phyloP scores from a whole-genome alignment of 306 rosid species.

The Cajanus cajan region DNA sequence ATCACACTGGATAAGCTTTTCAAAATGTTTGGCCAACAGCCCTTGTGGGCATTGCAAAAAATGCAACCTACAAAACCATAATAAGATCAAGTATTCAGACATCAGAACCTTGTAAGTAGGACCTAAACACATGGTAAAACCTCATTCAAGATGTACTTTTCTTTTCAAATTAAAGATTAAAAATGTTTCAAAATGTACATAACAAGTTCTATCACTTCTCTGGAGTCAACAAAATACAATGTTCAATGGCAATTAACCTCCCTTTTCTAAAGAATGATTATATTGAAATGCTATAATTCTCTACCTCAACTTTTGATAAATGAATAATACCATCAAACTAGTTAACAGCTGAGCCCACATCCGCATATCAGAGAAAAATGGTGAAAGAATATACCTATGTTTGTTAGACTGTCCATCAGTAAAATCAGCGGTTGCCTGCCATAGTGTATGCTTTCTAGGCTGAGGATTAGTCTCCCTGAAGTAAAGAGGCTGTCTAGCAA shows the following conservation, averaged over 20 bases:
- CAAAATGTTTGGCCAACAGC: conserved; percentile 73
- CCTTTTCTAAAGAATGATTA: background rate
- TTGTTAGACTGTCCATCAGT: conserved; percentile 72
- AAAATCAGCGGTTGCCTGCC: conserved; percentile 91
- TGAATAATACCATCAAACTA: background rate
- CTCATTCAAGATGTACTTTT: background rate
- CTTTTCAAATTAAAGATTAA: background rate
- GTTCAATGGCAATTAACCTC: conserved; percentile 1
- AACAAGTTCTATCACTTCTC: background rate
- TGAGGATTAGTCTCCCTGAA: conserved; percentile 92
- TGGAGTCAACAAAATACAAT: background rate
- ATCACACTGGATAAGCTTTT: conserved; percentile 87
- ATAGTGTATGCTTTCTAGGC: conserved; percentile 87
- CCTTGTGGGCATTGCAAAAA: conserved; percentile 89
- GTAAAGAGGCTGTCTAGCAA: conserved; percentile 80
- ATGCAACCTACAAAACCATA: conserved; percentile 68
- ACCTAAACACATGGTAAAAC: background rate
- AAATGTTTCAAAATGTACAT: conserved; percentile 3
- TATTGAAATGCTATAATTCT: background rate
- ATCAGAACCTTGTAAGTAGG: background rate
- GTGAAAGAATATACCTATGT: conserved; percentile 50
- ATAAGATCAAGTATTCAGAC: conserved; percentile 20
- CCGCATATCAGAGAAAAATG: conserved; percentile 16
- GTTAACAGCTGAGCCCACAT: conserved; percentile 13
- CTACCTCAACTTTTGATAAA: background rate